Conservation (phyloP, 2,329 filamentous ascomycete species). For the Botryotinia narcissicola region DNA sequence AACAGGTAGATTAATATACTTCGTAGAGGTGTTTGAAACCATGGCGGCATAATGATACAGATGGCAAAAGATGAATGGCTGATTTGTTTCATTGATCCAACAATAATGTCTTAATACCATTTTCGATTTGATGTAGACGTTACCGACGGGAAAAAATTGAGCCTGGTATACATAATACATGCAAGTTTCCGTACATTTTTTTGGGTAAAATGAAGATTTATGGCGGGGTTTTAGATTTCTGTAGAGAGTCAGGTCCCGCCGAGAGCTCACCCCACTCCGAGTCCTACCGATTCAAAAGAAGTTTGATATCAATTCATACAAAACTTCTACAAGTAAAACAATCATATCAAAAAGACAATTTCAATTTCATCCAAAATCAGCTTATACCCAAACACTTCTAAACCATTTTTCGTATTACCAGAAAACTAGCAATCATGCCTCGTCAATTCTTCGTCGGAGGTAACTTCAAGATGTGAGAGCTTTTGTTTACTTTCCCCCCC, state of each 20-base stretch:
- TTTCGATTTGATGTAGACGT: neutral
- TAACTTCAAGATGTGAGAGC: constrained; percentile 96
- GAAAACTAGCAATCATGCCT: constrained; percentile 58
- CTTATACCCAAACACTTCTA: neutral
- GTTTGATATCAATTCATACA: constrained; percentile 11
- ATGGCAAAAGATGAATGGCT: neutral
- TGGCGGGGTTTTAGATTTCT: constrained; percentile 15
- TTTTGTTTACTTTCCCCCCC: constrained; percentile 17
- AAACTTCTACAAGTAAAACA: neutral
- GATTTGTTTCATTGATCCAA: neutral
- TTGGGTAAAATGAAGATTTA: constrained; percentile 19
- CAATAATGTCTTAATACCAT: neutral
- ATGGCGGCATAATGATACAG: neutral
- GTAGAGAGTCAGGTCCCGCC: constrained; percentile 6
- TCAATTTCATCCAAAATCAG: neutral
- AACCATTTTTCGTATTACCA: constrained; percentile 16
- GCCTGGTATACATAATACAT: neutral
- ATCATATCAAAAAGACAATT: neutral
- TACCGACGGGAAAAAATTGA: neutral
- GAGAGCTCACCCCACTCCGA: constrained; percentile 17
- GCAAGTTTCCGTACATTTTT: neutral
- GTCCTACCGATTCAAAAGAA: constrained; percentile 16
- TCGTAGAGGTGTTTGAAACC: neutral
- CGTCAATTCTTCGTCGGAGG: constrained; percentile 97
- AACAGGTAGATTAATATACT: neutral